These are phyloP conservation scores for Articulospora tetracladia DNA, from an alignment of 495 filamentous ascomycete species.

Conservation along the genomic window DNA sequence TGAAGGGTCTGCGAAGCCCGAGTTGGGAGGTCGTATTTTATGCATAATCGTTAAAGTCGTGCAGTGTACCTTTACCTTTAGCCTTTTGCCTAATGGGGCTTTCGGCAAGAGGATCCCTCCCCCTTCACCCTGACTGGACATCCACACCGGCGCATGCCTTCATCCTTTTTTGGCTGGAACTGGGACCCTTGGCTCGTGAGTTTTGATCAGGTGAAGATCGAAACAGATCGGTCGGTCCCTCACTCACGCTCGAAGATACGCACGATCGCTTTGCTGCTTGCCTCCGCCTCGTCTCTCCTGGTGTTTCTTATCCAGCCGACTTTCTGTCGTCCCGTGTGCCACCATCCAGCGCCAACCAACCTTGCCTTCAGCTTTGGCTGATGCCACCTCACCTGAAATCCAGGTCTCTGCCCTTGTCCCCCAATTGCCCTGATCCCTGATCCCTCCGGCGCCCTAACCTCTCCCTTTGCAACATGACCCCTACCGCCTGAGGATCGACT, in stretches of 20 bases:
- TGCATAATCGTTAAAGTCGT: background rate
- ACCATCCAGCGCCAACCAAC: background rate
- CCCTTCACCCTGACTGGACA: background rate
- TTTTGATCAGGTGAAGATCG: too few relatives aligned
- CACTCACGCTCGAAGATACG: background rate
- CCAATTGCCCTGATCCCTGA: background rate
- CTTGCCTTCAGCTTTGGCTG: background rate
- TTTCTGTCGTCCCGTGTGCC: background rate
- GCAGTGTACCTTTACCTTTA: too few relatives aligned
- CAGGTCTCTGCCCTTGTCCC: background rate
- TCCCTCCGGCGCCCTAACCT: background rate
- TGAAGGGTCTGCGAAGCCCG: background rate
- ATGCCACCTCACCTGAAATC: background rate
- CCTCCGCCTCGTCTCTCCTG: background rate
- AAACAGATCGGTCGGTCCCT: too few relatives aligned
- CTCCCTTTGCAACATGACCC: background rate
- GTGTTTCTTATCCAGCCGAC: background rate
- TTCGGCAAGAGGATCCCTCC: background rate
- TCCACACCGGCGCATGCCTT: too few relatives aligned
- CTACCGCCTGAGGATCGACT: background rate
- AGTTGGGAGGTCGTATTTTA: background rate
- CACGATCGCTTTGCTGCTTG: background rate
- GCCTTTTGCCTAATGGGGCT: background rate
- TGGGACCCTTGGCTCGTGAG: too few relatives aligned
- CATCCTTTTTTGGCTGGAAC: too few relatives aligned